phyloP scores from a whole-genome alignment of 2,329 filamentous ascomycete species.

The Pezicula carpinea region DNA sequence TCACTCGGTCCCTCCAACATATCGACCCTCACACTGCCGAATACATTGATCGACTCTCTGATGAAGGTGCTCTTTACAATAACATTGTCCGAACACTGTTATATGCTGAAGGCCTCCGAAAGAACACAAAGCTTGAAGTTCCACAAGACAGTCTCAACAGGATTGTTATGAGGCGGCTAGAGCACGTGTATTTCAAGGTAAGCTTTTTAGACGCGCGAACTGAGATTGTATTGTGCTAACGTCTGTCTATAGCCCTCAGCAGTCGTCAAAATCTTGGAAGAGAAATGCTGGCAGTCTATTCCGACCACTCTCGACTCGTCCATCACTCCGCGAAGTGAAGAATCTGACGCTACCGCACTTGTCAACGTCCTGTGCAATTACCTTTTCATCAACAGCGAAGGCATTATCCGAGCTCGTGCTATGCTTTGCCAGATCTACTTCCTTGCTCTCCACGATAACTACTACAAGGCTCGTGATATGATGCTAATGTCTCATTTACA shows the following conservation, averaged over 20 bases:
- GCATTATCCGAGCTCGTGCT: constrained; percentile 90
- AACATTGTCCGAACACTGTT: constrained; percentile 83
- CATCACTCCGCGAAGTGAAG: constrained; percentile 70
- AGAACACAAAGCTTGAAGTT: constrained; percentile 64
- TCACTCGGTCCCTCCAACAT: constrained; percentile 92
- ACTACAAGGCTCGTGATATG: constrained; percentile 97
- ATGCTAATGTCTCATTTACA: constrained; percentile 99
- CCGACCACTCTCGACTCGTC: constrained; percentile 66
- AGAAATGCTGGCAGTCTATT: constrained; percentile 85
- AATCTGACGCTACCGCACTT: constrained; percentile 66
- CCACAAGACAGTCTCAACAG: constrained; percentile 88
- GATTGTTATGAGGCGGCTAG: constrained; percentile 86
- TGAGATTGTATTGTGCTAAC: constrained; percentile 19
- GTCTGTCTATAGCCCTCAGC: constrained; percentile 61
- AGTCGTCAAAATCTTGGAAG: constrained; percentile 89
- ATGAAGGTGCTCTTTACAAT: constrained; percentile 88
- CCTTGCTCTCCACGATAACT: constrained; percentile 93
- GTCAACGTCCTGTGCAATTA: constrained; percentile 90
- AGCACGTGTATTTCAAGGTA: constrained; percentile 98
- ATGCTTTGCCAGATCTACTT: constrained; percentile 99
- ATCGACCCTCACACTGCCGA: constrained; percentile 98
- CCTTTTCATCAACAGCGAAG: constrained; percentile 89
- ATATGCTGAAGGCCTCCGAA: constrained; percentile 79
- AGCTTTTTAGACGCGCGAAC: constrained; percentile 15
- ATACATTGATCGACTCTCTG: constrained; percentile 91